Evolutionary conservation across 257 asterid genomes (phyloP), one percentile per base, ranked within the genome.

Genomic region (Datura wrightii): DNA sequence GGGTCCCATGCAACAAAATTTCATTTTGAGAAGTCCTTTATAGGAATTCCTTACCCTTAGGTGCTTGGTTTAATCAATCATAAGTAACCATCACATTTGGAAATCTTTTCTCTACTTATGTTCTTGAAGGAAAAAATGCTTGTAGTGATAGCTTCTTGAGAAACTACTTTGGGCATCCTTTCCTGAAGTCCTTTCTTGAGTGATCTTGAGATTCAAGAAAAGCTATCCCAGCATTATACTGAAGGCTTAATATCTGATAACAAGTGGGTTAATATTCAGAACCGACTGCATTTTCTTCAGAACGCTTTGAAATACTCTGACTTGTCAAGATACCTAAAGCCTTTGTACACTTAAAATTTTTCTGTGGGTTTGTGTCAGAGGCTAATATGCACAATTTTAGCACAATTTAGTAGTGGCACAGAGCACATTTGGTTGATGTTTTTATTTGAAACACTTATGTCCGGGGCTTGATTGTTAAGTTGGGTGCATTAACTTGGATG

Each of bases 401-500:
- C 5, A 2, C 54, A 71, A 71, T 71, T 42, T 71, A 8, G 55
- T 71, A 41, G 37, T 5, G 36, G 37, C n/a, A 44, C 54, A 44
- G 31, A 2, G 3, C 8, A 18, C 79, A 42, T 37, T 72, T 72
- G 80, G 58, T 72, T 72, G 58, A 44, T 7, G 11, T n/a, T 44
- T 44, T 72, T 10, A 72, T 10, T 72, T 72, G 80, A 44, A 72
- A 50, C 80, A 46, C 46, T 72, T 10, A n/a, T 44, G 80, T 44
- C 80, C 36, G 19, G n/a, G 80, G 80, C 41, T 13, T 10, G 79
- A 71, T 71, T 71, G 55, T 71, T 60, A 71, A 18, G 80, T 72
- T 72, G 80, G 80, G 34, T n/a, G n/a, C 80, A n/a, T 19, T 72
- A 72, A 72, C 58, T 72, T 72, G 58, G 80, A 72, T 72, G 56